A percentile compares a stretch with the other conserved stretches of the same genome.
phyloP scores from a whole-genome alignment of 176 grass and related monocot genomes.

The Guadua angustifolia region DNA sequence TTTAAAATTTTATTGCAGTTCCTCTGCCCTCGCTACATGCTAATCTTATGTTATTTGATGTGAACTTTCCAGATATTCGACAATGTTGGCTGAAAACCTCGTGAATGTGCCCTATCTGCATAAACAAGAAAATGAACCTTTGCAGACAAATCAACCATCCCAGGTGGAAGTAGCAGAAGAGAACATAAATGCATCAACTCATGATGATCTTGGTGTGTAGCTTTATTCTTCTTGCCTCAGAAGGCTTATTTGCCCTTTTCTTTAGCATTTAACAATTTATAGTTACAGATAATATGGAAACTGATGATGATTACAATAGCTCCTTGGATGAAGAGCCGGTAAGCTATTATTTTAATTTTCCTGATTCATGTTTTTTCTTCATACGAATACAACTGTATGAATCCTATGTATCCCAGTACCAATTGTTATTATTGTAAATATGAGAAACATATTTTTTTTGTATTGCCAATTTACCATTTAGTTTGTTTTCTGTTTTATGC shows the following conservation, averaged over 20 bases:
- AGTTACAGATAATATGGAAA: constrained; percentile 60
- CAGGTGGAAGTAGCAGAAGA: constrained; percentile 52
- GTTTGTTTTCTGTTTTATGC: constrained; percentile 23
- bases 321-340: constrained; percentile 77
- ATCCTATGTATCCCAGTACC: background rate
- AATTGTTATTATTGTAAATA: background rate
- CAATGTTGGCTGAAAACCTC: constrained; percentile 99
- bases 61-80: constrained; percentile 75
- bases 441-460: background rate
- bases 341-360: constrained; percentile 46
- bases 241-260: constrained; percentile 14
- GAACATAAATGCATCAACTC: constrained; percentile 36
- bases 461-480: background rate
- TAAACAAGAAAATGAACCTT: constrained; percentile 48
- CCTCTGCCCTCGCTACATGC: background rate
- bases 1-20: constrained; percentile 2
- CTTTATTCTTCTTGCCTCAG: constrained; percentile 30
- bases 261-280: constrained; percentile 39
- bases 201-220: constrained; percentile 50
- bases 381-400: background rate
- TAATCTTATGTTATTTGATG: constrained; percentile 42
- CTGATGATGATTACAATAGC: constrained; percentile 72
- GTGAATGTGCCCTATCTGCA: constrained; percentile 59
- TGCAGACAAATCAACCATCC: constrained; percentile 51
- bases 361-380: constrained; percentile 1